phyloP scores from a whole-genome alignment of 495 filamentous ascomycete genomes.

The Symbiotaphrina buchneri region DNA sequence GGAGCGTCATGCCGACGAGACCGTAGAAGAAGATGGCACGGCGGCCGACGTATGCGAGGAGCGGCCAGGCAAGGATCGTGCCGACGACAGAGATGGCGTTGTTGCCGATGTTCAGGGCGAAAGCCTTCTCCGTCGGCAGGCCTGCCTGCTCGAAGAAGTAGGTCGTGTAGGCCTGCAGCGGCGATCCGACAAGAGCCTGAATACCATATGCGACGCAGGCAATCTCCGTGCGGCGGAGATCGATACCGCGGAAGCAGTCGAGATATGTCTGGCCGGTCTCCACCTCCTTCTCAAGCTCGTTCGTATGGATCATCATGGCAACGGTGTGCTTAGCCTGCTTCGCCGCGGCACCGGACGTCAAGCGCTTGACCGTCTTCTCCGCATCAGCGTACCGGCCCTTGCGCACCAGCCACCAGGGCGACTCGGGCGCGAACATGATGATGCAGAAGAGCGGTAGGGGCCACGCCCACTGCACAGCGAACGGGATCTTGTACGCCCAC shows the following conservation, averaged over 20 bases:
- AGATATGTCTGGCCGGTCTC: conserved; percentile 29
- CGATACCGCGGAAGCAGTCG: conserved; percentile 30
- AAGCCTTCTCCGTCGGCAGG: not conserved
- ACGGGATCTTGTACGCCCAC: conserved; percentile 48
- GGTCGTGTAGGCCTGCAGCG: conserved; percentile 31
- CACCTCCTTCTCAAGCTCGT: conserved; percentile 32
- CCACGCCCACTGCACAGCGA: conserved; percentile 74
- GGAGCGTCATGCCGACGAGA: not conserved
- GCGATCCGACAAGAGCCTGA: conserved; percentile 61
- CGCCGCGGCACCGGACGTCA: conserved; percentile 33
- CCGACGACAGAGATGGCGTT: not conserved
- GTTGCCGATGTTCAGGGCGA: not conserved
- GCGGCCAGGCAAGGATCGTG: not conserved
- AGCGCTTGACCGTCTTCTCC: conserved; percentile 38
- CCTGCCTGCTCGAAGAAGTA: conserved; percentile 11
- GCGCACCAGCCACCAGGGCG: conserved; percentile 66
- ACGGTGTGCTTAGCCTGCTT: conserved; percentile 52
- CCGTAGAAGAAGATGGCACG: not conserved
- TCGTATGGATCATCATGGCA: conserved; percentile 52
- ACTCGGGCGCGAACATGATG: conserved; percentile 51
- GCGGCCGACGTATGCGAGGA: not conserved
- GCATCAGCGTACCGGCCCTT: conserved; percentile 45
- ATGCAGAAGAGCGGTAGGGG: conserved; percentile 50
- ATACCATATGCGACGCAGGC: too few species aligned
- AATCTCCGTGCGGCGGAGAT: conserved; percentile 30